A percentile compares a stretch with the other conserved stretches of the same genome.
Conservation (phyloP, 805 yeast genomes). For the Saccharomycopsis javanensis region DNA sequence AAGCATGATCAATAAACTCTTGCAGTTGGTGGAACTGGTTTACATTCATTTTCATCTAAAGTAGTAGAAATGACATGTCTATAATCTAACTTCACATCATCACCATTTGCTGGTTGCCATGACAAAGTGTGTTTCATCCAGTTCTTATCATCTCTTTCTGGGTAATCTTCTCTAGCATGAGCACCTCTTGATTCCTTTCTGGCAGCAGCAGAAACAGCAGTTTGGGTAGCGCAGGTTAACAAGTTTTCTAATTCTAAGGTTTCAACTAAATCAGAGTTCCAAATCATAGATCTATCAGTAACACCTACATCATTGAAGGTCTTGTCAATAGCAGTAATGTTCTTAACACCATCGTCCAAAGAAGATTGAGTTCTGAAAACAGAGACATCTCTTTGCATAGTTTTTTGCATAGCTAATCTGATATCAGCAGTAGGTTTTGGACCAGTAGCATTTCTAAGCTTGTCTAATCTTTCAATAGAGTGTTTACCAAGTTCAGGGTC, state of each 20-base stretch:
- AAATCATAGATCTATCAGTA: conserved; percentile 93
- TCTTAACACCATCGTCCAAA: conserved; percentile 81
- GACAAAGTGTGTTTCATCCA: conserved; percentile 98
- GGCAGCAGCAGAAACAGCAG: conserved; percentile 88
- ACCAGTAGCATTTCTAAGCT: conserved; percentile 78
- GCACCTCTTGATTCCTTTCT: conserved; percentile 99
- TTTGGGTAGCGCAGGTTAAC: conserved; percentile 94
- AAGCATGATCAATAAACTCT: conserved; percentile 63
- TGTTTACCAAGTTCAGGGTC: conserved; percentile 84
- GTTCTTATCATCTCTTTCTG: conserved; percentile 87
- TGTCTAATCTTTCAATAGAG: conserved; percentile 84
- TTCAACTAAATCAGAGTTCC: conserved; percentile 97
- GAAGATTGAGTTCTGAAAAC: conserved; percentile 93
- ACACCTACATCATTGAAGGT: conserved; percentile 70
- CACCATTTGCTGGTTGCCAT: conserved; percentile 73
- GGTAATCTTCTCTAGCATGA: conserved; percentile 97
- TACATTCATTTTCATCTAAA: conserved; percentile 85
- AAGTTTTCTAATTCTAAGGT: conserved; percentile 93
- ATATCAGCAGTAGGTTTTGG: conserved; percentile 75
- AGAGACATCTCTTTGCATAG: conserved; percentile 95
- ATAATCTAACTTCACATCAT: conserved; percentile 64
- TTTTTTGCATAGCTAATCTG: conserved; percentile 86
- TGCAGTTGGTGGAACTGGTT: conserved; percentile 92
- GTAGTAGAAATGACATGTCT: conserved; percentile 78
- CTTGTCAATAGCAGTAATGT: conserved; percentile 66